Percentiles rank a stretch among this genome's conserved stretches.
These are phyloP conservation scores for Hyparrhenia diplandra DNA, from an alignment of 176 grass and related monocot species.

Conservation along the genomic window DNA sequence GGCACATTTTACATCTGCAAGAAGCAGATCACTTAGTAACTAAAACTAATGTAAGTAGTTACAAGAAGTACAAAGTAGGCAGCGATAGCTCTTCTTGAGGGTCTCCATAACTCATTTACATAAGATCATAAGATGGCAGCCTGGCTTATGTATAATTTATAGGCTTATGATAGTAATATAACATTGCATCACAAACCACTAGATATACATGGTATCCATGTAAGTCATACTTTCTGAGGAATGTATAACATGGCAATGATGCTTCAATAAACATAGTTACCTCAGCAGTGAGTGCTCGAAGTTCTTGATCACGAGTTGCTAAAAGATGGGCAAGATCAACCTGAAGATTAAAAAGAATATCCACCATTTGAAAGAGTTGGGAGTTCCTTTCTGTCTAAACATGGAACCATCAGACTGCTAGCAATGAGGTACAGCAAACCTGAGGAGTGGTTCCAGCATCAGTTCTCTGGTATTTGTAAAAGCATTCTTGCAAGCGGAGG, in stretches of 20 bases:
- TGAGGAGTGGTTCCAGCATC: slow-evolving; percentile 70
- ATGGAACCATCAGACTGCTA: background rate
- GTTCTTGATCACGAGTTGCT: slow-evolving; percentile 98
- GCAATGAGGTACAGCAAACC: slow-evolving; percentile 36
- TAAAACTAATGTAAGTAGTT: background rate
- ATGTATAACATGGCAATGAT: slow-evolving; percentile 1
- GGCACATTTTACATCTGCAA: background rate
- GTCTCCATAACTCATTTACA: background rate
- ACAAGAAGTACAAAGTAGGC: background rate
- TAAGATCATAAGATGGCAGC: too few relatives aligned
- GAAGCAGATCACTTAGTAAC: background rate
- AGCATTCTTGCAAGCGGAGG: slow-evolving; percentile 91
- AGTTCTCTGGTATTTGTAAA: slow-evolving; percentile 94
- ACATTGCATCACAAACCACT: background rate
- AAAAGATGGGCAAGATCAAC: slow-evolving; percentile 95
- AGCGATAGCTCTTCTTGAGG: background rate
- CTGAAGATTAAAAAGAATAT: slow-evolving; percentile 42
- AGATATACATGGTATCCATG: background rate
- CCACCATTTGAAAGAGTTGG: slow-evolving; percentile 10
- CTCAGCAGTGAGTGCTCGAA: slow-evolving; percentile 84
- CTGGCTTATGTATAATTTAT: too few relatives aligned
- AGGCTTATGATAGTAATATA: background rate
- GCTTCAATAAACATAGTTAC: slow-evolving; percentile 41
- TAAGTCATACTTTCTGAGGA: background rate
- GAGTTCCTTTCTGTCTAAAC: background rate